Conservation (phyloP, 1,284 basidiomycete species). For the Boletus smithii region DNA sequence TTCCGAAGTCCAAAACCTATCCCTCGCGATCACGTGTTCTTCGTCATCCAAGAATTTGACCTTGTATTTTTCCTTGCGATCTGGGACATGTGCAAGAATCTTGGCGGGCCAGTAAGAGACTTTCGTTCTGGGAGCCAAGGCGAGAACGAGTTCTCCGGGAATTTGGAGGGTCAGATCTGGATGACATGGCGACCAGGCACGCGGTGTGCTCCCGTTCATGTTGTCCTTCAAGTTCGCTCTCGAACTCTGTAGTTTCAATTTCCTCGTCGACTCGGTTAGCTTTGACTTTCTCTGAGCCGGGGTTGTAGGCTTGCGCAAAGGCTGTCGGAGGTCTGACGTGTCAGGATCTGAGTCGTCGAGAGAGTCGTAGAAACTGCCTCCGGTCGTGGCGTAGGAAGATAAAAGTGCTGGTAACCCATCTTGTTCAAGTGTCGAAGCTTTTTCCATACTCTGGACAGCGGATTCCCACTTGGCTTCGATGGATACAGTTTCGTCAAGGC, state of each 20-base stretch:
- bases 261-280: slow-evolving; percentile 12
- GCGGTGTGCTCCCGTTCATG: slow-evolving; percentile 1
- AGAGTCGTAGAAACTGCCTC: slow-evolving; percentile 22
- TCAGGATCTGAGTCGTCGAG: slow-evolving; percentile 29
- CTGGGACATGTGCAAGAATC: slow-evolving; percentile 48
- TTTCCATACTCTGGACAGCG: slow-evolving; percentile 39
- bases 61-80: slow-evolving; percentile 41
- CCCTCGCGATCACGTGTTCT: slow-evolving; percentile 39
- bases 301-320: not conserved
- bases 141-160: slow-evolving; percentile 64
- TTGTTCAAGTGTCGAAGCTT: slow-evolving; percentile 35
- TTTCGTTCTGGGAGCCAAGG: slow-evolving; percentile 39
- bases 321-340: slow-evolving; percentile 11
- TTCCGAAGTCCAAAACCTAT: slow-evolving; percentile 53
- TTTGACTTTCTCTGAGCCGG: slow-evolving; percentile 8
- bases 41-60: slow-evolving; percentile 56
- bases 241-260: slow-evolving; percentile 19
- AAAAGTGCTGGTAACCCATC: slow-evolving; percentile 44
- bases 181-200: slow-evolving; percentile 39
- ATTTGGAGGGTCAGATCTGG: slow-evolving; percentile 50
- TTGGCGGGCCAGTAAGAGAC: slow-evolving; percentile 64
- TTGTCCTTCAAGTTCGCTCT: slow-evolving; percentile 14
- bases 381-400: slow-evolving; percentile 31
- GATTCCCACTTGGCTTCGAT: slow-evolving; percentile 36
- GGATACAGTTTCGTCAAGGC: slow-evolving; percentile 26